A percentile compares a stretch with the other conserved stretches of the same genome.
These are phyloP conservation scores for Urochloa ruziziensis DNA, from an alignment of 176 grass and related monocot genomes.

Conservation along the genomic window DNA sequence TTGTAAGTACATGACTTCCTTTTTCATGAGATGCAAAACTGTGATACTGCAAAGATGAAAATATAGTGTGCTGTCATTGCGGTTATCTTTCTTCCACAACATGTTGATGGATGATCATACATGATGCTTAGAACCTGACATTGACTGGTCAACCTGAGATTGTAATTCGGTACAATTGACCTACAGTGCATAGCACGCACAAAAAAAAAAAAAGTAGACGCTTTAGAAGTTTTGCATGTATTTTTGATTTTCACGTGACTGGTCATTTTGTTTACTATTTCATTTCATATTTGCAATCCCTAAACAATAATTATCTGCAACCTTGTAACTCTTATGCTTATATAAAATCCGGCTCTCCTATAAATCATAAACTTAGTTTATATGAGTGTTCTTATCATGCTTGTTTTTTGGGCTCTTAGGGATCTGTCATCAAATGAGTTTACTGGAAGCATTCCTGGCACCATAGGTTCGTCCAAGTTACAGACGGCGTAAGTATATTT, in stretches of 20 bases:
- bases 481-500: constrained; percentile 68
- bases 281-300: neutral
- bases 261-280: neutral
- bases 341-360: neutral
- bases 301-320: neutral
- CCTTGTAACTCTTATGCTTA: neutral
- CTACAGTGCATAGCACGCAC: neutral
- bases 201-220: neutral
- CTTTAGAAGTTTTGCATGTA: neutral
- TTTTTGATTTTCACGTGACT: neutral
- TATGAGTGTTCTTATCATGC: neutral
- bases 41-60: neutral
- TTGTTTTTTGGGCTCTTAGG: constrained; percentile 45
- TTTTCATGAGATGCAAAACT: neutral
- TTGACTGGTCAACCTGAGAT: neutral
- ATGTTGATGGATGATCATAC: neutral
- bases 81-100: neutral
- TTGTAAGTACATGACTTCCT: constrained; percentile 54
- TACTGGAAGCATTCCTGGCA: constrained; percentile 76
- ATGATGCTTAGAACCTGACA: neutral
- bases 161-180: neutral
- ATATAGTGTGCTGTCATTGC: neutral
- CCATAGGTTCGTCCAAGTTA: constrained; percentile 82
- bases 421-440: constrained; percentile 94
- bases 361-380: neutral